Evolutionary conservation across 176 grass and related monocot genomes (phyloP).

Genomic region (Carex littledalei): DNA sequence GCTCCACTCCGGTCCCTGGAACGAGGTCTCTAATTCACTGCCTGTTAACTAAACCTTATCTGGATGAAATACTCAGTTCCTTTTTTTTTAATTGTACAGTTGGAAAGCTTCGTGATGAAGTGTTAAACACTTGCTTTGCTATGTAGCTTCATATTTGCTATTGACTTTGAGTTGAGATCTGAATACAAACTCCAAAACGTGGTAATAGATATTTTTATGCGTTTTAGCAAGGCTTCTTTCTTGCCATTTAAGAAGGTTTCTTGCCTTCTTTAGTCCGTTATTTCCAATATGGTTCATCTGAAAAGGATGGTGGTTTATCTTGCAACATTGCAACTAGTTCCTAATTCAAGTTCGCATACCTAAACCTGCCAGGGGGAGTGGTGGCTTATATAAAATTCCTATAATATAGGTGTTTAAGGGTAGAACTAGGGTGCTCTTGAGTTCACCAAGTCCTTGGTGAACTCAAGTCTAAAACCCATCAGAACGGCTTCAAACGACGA

Average conservation of each 20-base stretch:
- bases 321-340: neutral
- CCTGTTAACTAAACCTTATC: neutral
- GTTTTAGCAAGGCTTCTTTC: neutral
- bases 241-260: neutral
- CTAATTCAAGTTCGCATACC: neutral
- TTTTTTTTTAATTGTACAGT: constrained; percentile 1
- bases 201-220: constrained; percentile 2
- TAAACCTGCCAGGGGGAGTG: neutral
- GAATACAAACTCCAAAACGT: neutral
- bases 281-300: neutral
- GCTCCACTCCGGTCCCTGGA: constrained; percentile 70
- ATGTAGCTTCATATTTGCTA: neutral
- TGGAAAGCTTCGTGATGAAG: constrained; percentile 15
- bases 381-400: neutral
- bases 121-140: constrained; percentile 6
- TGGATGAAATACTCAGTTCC: neutral
- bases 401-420: neutral
- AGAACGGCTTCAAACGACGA: no score
- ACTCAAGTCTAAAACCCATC: no score
- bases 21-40: constrained; percentile 26
- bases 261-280: neutral
- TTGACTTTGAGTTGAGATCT: constrained; percentile 7
- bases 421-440: no score
- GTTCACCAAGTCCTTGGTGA: no score
- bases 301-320: neutral